Percentiles rank a stretch among this genome's conserved stretches.
These are phyloP conservation scores for Panaeolus cyanescens DNA, from an alignment of 768 basidiomycete genomes.

Conservation along the genomic window DNA sequence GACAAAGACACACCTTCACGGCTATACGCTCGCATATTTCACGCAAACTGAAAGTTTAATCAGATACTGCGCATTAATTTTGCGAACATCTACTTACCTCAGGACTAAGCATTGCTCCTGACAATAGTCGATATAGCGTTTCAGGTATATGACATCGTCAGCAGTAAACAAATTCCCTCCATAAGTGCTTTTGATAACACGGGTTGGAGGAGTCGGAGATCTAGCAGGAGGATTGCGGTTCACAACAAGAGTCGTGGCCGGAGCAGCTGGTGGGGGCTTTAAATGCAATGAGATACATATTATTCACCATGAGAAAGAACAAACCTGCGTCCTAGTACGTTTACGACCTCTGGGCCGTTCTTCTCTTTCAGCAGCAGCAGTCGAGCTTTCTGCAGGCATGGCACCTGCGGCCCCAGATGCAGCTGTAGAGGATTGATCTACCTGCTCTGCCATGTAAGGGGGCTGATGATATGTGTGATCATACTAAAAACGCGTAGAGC, in stretches of 20 bases:
- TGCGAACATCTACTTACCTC: constrained; percentile 43
- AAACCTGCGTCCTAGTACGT: constrained; percentile 61
- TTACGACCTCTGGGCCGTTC: constrained; percentile 69
- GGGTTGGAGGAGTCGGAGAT: constrained; percentile 81
- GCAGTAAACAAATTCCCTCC: constrained; percentile 87
- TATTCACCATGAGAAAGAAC: constrained; percentile 13
- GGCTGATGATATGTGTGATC: constrained; percentile 47
- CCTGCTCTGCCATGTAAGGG: constrained; percentile 52
- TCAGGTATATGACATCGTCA: constrained; percentile 81
- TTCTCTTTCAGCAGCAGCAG: constrained; percentile 15
- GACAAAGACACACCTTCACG: constrained; percentile 54
- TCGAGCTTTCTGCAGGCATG: constrained; percentile 32
- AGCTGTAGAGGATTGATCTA: constrained; percentile 20
- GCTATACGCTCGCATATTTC: constrained; percentile 90
- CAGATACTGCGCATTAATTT: neutral
- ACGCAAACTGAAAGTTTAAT: constrained; percentile 46
- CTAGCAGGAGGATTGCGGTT: constrained; percentile 72
- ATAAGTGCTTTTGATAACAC: constrained; percentile 87
- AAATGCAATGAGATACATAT: constrained; percentile 2
- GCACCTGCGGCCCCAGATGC: constrained; percentile 20
- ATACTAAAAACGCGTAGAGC: constrained; percentile 35
- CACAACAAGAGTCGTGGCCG: constrained; percentile 65
- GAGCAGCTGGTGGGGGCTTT: constrained; percentile 63
- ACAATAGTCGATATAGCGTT: constrained; percentile 89
- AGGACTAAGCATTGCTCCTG: constrained; percentile 85